Conservation (phyloP, 768 basidiomycete genomes). For the Paxillus rubicundulus region DNA sequence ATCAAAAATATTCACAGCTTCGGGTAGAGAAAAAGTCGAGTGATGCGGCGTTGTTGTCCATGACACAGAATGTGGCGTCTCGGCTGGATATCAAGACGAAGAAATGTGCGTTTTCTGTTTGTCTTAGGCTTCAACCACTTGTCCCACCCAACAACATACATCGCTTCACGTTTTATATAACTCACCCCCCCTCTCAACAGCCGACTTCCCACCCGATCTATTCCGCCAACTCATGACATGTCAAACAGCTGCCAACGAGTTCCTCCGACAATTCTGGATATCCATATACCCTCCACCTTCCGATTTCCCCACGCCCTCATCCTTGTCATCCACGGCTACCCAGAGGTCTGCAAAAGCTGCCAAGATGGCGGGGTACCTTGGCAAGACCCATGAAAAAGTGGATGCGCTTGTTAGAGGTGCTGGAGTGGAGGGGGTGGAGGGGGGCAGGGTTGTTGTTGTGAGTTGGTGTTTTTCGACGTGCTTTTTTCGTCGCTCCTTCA, state of each 20-base stretch:
- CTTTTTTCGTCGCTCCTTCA: not conserved
- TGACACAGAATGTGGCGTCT: constrained; percentile 79
- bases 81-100: constrained; percentile 63
- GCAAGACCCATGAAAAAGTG: constrained; percentile 79
- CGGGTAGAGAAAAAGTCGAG: constrained; percentile 66
- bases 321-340: constrained; percentile 48
- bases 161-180: too few relatives aligned
- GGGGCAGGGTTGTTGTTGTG: constrained; percentile 61
- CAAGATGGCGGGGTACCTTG: constrained; percentile 85
- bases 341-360: constrained; percentile 76
- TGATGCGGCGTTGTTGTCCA: constrained; percentile 63
- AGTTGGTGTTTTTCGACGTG: constrained; percentile 24
- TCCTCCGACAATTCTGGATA: constrained; percentile 94
- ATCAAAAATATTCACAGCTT: constrained; percentile 42
- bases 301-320: constrained; percentile 49
- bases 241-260: constrained; percentile 93
- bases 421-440: constrained; percentile 59
- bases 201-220: constrained; percentile 74
- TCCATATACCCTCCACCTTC: constrained; percentile 74
- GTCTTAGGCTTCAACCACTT: not conserved
- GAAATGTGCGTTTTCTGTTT: constrained; percentile 49
- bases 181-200: constrained; percentile 40
- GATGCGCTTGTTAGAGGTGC: constrained; percentile 68
- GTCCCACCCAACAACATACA: too few relatives aligned
- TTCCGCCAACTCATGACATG: constrained; percentile 84